Evolutionary conservation across 192 early-diverging fungal species (phyloP), one percentile per base, ranked within the genome.

Genomic region (Pilaira anomala): DNA sequence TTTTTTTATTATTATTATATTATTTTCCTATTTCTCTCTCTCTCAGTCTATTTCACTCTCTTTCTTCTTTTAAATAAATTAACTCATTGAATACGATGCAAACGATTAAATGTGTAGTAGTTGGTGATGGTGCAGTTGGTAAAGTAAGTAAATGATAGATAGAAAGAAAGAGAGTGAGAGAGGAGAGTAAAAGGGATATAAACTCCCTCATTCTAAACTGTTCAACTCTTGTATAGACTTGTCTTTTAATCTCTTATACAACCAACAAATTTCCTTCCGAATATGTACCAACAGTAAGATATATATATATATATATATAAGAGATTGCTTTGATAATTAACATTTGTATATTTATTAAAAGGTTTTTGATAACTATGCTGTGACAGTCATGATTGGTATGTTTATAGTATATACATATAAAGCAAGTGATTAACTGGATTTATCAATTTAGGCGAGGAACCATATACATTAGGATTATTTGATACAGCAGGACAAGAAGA

Each of bases 341-440:
- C 42, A 28, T 57, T 26, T 55, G 12, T 53, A 24, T 53, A 22
- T 25, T 52, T 62, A 29, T 65, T 7, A 49, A 16, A 73, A 88
- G 83, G 88, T 91, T n/a, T 97, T 97, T 83, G 95, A 97, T 80
- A 97, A 98, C 75, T 98, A 98, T 84, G 92, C 93, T 55, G 95
- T 95, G 22, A 96, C 93, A n/a, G 93, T 98, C 59, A 98, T 97
- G 93, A 96, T 97, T 80, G 94, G 92, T 73, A 62, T 42, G 66
- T 49, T 36, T 46, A 14, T 21, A 62, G 22, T 19, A 14, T 46
- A 46, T 13, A 7, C 7, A 46, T 46, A 19, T n/a, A 19, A 46
- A 7, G 13, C 9, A 5, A 46, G 1, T 11, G 5, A 46, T 16
- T 18, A 14, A 13, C 16, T 16, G 5, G 13, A 46, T 46, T 14